Percentiles rank a stretch among this genome's conserved stretches.
Conservation (phyloP, 2,329 filamentous ascomycete species). For the Tolypocladium cylindrosporum region DNA sequence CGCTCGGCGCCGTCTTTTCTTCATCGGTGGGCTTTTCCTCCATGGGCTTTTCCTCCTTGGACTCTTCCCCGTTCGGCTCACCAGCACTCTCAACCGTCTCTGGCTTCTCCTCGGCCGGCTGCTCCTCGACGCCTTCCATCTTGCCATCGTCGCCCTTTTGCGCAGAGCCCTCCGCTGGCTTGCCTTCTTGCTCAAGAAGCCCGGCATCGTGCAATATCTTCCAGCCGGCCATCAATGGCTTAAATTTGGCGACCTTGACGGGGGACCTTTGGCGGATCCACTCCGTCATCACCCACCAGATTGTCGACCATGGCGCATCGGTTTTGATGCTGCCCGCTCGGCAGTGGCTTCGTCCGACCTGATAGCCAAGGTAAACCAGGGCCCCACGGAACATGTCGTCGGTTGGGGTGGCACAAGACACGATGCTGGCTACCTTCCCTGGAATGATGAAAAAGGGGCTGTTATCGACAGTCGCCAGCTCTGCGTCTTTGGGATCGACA, state of each 20-base stretch:
- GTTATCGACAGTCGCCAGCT: conserved; percentile 57
- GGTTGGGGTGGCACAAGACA: conserved; percentile 74
- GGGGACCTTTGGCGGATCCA: conserved; percentile 78
- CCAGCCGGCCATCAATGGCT: conserved; percentile 60
- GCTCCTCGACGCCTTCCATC: conserved; percentile 8
- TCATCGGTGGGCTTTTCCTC: conserved; percentile 12
- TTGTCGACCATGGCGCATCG: conserved; percentile 76
- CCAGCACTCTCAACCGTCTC: background rate
- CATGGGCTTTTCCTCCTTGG: conserved; percentile 6
- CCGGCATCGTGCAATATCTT: conserved; percentile 46
- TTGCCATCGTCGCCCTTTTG: conserved; percentile 8
- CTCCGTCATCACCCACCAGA: conserved; percentile 91
- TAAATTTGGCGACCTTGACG: conserved; percentile 62
- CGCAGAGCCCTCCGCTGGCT: conserved; percentile 18
- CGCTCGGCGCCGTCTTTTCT: conserved; percentile 9
- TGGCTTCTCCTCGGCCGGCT: conserved; percentile 3
- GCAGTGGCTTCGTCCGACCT: conserved; percentile 76
- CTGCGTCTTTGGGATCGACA: conserved; percentile 29
- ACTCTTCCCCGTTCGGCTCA: conserved; percentile 9
- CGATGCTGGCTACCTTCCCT: conserved; percentile 59
- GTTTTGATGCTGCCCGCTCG: conserved; percentile 88
- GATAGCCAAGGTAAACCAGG: conserved; percentile 69
- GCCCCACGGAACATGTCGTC: conserved; percentile 74
- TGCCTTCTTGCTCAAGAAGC: conserved; percentile 21
- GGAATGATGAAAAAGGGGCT: conserved; percentile 84